Percentiles rank a stretch among this genome's conserved stretches.
Evolutionary conservation across 2,329 filamentous ascomycete species (phyloP).

Genomic region (Colletotrichum scovillei): DNA sequence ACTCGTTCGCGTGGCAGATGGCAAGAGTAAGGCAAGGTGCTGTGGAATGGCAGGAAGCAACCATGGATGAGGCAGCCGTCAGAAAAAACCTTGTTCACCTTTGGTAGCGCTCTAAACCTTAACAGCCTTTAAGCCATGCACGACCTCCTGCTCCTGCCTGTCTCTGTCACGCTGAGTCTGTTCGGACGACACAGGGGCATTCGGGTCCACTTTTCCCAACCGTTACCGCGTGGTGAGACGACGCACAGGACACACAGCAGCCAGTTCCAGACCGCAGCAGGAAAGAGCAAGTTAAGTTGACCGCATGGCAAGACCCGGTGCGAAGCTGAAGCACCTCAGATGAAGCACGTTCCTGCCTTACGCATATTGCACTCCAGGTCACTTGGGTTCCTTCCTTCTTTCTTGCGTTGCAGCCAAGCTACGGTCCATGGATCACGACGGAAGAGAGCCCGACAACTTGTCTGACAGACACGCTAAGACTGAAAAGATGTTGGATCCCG

Average conservation of each 20-base stretch:
- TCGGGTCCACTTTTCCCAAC: not conserved
- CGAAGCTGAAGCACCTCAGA: not conserved
- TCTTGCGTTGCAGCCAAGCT: not conserved
- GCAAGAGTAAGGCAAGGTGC: not conserved
- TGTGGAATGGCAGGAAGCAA: not conserved
- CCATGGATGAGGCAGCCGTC: slow-evolving; percentile 9
- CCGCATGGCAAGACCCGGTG: not conserved
- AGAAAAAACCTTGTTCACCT: slow-evolving; percentile 21
- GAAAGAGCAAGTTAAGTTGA: not conserved
- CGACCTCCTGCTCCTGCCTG: not conserved
- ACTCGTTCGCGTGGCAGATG: slow-evolving; percentile 10
- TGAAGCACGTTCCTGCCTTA: slow-evolving; percentile 1
- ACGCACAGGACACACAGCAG: slow-evolving; percentile 9
- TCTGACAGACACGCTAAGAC: not conserved
- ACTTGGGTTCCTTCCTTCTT: no score
- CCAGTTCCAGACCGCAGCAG: slow-evolving; percentile 13
- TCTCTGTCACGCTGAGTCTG: not conserved
- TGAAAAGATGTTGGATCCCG: slow-evolving; percentile 3
- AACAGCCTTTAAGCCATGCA: slow-evolving; percentile 24
- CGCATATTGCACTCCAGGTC: not conserved
- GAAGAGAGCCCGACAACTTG: not conserved
- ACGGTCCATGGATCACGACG: not conserved
- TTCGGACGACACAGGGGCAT: slow-evolving; percentile 18
- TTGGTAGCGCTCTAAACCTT: slow-evolving; percentile 22
- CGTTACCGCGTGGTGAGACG: slow-evolving; percentile 23